A percentile compares a stretch with the other conserved stretches of the same genome.
Evolutionary conservation across 208 protist genomes (phyloP).

Genomic region (Trypanosoma brucei): DNA sequence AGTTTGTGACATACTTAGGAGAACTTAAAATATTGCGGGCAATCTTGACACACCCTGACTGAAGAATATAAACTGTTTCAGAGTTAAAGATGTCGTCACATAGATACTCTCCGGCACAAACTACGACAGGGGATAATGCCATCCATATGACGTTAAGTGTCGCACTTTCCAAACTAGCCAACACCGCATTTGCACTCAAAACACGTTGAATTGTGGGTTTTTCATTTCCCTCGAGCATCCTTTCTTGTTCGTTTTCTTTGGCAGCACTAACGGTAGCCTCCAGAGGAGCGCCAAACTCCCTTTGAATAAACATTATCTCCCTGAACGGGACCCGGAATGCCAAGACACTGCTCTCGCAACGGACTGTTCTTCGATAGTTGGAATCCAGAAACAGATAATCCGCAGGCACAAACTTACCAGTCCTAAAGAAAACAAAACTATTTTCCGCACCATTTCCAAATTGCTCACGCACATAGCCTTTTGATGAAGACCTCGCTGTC

Average conservation of each 20-base stretch:
- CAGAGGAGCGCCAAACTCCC: constrained; percentile 8
- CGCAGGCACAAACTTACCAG: constrained; percentile 46
- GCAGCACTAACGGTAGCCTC: constrained; percentile 25
- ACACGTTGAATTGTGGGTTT: constrained; percentile 32
- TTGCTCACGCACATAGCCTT: background rate
- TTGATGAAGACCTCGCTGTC: background rate
- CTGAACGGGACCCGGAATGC: constrained; percentile 39
- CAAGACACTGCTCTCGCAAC: constrained; percentile 41
- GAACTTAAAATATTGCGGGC: background rate
- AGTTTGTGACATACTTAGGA: constrained; percentile 1
- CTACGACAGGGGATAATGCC: constrained; percentile 43
- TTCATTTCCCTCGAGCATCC: constrained; percentile 15
- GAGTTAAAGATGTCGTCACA: constrained; percentile 57
- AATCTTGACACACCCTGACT: constrained; percentile 32
- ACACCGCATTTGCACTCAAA: constrained; percentile 35
- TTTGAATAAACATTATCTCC: constrained; percentile 18
- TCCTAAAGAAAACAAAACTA: constrained; percentile 33
- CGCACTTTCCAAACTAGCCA: constrained; percentile 27
- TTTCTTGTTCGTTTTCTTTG: constrained; percentile 23
- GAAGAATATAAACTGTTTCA: constrained; percentile 55
- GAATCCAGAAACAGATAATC: constrained; percentile 57
- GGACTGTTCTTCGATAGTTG: constrained; percentile 36
- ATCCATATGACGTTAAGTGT: constrained; percentile 34
- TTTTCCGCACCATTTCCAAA: constrained; percentile 14
- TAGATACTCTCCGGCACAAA: constrained; percentile 36